Conservation (phyloP, 345 rosid species). For the Gossypium bickii region DNA sequence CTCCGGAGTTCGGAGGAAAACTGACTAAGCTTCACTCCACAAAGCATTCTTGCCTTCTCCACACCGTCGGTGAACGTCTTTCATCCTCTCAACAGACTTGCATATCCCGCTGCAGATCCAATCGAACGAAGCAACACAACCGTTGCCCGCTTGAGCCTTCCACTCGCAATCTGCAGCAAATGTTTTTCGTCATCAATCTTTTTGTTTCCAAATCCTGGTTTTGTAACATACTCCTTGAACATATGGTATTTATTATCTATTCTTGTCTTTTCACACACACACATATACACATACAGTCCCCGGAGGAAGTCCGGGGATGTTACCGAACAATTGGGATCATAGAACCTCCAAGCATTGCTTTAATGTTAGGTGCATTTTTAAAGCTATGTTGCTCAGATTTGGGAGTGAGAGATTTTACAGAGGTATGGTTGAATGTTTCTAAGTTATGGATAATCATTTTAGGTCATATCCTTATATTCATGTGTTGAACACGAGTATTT, state of each 20-base stretch:
- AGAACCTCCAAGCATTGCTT: too few relatives aligned
- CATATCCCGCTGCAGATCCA: slow-evolving; percentile 93
- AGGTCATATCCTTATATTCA: too few relatives aligned
- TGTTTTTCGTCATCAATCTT: background rate
- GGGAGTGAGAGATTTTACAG: too few relatives aligned
- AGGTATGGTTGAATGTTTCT: too few relatives aligned
- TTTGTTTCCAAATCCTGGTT: too few relatives aligned
- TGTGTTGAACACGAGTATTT: too few relatives aligned
- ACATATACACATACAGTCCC: background rate
- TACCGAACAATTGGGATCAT: background rate
- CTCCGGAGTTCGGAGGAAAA: slow-evolving; percentile 34
- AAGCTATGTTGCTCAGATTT: too few relatives aligned
- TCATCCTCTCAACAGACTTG: slow-evolving; percentile 78
- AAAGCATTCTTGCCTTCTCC: slow-evolving; percentile 84
- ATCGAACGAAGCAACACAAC: slow-evolving; percentile 85
- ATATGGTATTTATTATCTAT: too few relatives aligned
- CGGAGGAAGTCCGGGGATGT: background rate
- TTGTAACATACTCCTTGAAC: too few relatives aligned
- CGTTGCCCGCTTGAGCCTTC: slow-evolving; percentile 92
- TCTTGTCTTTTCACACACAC: background rate
- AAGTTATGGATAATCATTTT: too few relatives aligned
- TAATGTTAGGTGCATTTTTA: too few relatives aligned
- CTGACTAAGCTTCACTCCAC: slow-evolving; percentile 47
- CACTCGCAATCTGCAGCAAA: slow-evolving; percentile 72
- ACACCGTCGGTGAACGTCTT: slow-evolving; percentile 80